phyloP scores from a whole-genome alignment of 148 eudicot species.

The Bassia scoparia region DNA sequence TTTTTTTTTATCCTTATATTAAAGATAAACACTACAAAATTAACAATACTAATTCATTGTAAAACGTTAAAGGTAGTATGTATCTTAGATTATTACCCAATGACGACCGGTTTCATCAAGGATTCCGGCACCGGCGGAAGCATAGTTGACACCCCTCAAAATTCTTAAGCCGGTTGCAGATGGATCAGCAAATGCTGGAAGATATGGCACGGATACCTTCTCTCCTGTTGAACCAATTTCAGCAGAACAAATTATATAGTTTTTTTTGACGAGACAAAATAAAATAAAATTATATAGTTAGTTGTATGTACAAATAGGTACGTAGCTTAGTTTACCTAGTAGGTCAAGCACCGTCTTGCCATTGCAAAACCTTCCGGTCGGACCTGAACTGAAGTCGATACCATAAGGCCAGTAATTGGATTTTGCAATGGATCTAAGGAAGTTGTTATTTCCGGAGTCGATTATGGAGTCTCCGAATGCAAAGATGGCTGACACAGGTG shows the following conservation, averaged over 20 bases:
- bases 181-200: slow-evolving; percentile 75
- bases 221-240: slow-evolving; percentile 42
- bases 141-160: slow-evolving; percentile 68
- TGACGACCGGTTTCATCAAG: slow-evolving; percentile 78
- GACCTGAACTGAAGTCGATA: slow-evolving; percentile 43
- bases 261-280: no score
- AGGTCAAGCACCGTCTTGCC: slow-evolving; percentile 61
- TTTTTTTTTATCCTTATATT: no score
- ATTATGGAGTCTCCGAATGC: slow-evolving; percentile 78
- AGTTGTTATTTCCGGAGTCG: slow-evolving; percentile 79
- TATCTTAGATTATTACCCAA: no score
- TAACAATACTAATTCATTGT: no score
- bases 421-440: slow-evolving; percentile 58
- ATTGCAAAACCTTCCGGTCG: slow-evolving; percentile 70
- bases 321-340: slow-evolving; percentile 39
- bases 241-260: background rate
- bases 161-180: slow-evolving; percentile 44
- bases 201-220: slow-evolving; percentile 48
- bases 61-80: no score
- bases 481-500: slow-evolving; percentile 50
- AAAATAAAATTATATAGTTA: no score
- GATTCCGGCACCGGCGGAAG: slow-evolving; percentile 87
- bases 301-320: no score
- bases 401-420: slow-evolving; percentile 84
- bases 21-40: no score